These are phyloP conservation scores for Glaciozyma martinii DNA, from an alignment of 768 basidiomycete genomes.

Conservation along the genomic window DNA sequence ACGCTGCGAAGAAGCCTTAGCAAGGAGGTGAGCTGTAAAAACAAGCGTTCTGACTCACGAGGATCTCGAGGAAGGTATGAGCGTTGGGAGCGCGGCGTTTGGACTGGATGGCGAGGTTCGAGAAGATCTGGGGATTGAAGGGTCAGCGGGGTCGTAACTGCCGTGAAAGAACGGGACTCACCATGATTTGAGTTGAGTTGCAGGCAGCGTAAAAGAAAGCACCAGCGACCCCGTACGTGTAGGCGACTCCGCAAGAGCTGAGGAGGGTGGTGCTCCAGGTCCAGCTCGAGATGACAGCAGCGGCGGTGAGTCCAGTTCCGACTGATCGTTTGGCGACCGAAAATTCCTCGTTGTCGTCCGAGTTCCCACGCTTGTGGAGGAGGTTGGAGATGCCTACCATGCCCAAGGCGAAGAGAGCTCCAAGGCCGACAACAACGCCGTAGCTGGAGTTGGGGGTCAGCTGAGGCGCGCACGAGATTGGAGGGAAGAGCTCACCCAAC, in stretches of 20 bases:
- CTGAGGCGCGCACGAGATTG: too few relatives aligned
- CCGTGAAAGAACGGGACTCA: too few relatives aligned
- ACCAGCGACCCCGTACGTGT: slow-evolving; percentile 9
- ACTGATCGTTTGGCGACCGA: slow-evolving; percentile 12
- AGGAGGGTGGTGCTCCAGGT: slow-evolving; percentile 11
- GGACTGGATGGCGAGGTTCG: slow-evolving; percentile 42
- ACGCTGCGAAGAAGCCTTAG: too few relatives aligned
- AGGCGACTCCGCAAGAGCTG: slow-evolving; percentile 4
- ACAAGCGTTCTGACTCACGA: too few relatives aligned
- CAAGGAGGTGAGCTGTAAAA: too few relatives aligned
- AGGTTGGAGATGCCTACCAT: slow-evolving; percentile 8
- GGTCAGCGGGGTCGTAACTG: too few relatives aligned
- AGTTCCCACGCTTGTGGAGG: neutral
- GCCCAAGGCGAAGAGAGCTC: slow-evolving; percentile 5
- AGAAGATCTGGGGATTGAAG: too few relatives aligned
- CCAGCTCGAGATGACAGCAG: slow-evolving; percentile 9
- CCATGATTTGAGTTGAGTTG: slow-evolving; percentile 45
- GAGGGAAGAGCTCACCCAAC: neutral
- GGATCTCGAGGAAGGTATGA: slow-evolving; percentile 55
- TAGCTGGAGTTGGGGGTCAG: neutral
- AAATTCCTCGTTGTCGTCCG: slow-evolving; percentile 11
- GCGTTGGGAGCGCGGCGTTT: slow-evolving; percentile 56
- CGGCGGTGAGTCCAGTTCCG: slow-evolving; percentile 9
- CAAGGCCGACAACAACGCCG: slow-evolving; percentile 14
- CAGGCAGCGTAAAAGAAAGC: slow-evolving; percentile 8